Evolutionary conservation across 371 early-diverging fungal species (phyloP).

Genomic region (Chytridiales sp.): DNA sequence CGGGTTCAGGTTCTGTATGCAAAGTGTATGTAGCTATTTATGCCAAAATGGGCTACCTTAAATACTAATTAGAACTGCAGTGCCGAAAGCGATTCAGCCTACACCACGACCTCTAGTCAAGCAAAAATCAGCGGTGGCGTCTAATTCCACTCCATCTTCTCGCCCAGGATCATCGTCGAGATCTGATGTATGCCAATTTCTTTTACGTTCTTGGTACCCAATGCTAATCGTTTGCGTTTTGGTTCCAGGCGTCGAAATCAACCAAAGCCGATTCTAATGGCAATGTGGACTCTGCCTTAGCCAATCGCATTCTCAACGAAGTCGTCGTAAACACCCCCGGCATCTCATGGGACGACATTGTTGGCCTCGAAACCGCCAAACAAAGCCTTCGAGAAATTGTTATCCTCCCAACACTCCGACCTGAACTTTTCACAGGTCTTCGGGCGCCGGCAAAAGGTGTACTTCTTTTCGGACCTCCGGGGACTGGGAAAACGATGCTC

Average conservation of each 20-base stretch:
- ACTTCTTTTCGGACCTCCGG: conserved; percentile 81
- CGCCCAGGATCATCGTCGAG: too few species aligned
- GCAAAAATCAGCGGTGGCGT: too few species aligned
- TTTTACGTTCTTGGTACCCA: too few species aligned
- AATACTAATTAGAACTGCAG: too few species aligned
- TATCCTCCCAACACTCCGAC: conserved; percentile 72
- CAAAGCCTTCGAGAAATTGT: conserved; percentile 73
- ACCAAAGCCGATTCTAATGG: conserved; percentile 23
- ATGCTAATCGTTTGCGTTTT: too few species aligned
- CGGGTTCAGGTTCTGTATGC: conserved; percentile 40
- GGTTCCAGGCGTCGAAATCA: too few species aligned
- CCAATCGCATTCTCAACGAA: conserved; percentile 62
- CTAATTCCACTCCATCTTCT: too few species aligned
- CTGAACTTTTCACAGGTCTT: conserved; percentile 76
- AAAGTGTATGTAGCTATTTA: too few species aligned
- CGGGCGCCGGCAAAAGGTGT: conserved; percentile 71
- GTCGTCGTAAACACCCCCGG: conserved; percentile 53
- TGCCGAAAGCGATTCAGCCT: too few species aligned
- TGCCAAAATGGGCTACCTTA: too few species aligned
- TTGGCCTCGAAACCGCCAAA: conserved; percentile 73
- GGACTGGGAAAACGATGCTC: conserved; percentile 64
- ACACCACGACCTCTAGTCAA: too few species aligned
- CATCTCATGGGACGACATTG: conserved; percentile 64
- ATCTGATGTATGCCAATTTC: too few species aligned
- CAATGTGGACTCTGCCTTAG: conserved; percentile 55